phyloP scores from a whole-genome alignment of 2,329 filamentous ascomycete species.

The Neoascochyta sp. region DNA sequence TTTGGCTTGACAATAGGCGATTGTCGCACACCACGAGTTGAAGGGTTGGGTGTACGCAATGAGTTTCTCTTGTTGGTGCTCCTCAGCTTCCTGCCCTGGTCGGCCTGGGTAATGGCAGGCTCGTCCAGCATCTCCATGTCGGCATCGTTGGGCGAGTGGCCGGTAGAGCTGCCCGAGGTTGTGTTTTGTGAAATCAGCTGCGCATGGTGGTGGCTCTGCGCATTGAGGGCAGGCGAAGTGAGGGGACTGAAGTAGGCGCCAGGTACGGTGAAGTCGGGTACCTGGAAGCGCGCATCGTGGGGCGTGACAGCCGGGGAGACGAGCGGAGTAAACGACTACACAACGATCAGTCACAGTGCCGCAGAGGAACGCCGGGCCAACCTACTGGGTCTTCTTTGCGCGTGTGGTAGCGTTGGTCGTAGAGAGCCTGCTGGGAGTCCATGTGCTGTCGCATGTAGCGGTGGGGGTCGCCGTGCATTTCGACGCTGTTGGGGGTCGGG shows the following conservation, averaged over 20 bases:
- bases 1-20: conserved; percentile 69
- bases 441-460: conserved; percentile 54
- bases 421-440: conserved; percentile 57
- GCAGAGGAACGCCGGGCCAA: conserved; percentile 24
- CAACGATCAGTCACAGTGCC: conserved; percentile 17
- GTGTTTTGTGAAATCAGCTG: conserved; percentile 39
- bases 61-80: conserved; percentile 47
- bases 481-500: conserved; percentile 76
- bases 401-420: conserved; percentile 62
- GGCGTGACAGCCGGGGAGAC: conserved; percentile 83
- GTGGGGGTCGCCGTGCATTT: conserved; percentile 61
- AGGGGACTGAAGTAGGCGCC: conserved; percentile 78
- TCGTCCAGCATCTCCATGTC: conserved; percentile 46
- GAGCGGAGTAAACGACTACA: conserved; percentile 76
- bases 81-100: conserved; percentile 41
- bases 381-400: conserved; percentile 64
- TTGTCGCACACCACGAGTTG: conserved; percentile 57
- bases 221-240: conserved; percentile 74
- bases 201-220: conserved; percentile 52
- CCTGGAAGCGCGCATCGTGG: conserved; percentile 64
- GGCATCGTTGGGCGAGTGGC: conserved; percentile 46
- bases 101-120: conserved; percentile 34
- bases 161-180: conserved; percentile 50
- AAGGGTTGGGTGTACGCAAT: conserved; percentile 47
- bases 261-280: conserved; percentile 59